Evolutionary conservation across 139 green algal genomes (phyloP).

Genomic region (Auxenochlorella pyrenoidosa): DNA sequence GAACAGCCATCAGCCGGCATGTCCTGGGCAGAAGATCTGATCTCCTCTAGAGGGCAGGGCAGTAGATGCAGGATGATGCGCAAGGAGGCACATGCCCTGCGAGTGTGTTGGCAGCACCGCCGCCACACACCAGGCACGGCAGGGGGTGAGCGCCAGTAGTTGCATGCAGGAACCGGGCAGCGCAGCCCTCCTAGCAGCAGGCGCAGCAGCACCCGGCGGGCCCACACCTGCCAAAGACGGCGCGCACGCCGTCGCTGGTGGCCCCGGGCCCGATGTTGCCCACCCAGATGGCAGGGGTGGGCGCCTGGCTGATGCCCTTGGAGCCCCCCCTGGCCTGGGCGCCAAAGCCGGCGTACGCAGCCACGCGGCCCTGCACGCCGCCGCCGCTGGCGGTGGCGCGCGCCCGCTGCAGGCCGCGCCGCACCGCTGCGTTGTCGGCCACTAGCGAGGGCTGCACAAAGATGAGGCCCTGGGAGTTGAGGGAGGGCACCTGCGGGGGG

Average conservation of each 20-base stretch:
- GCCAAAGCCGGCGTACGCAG: too few relatives aligned
- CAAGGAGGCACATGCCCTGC: too few relatives aligned
- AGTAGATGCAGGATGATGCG: too few relatives aligned
- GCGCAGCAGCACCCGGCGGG: too few relatives aligned
- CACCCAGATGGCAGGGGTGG: not conserved
- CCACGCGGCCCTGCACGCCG: not conserved
- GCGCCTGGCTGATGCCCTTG: not conserved
- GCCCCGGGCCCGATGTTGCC: not conserved
- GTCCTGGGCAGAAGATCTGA: too few relatives aligned
- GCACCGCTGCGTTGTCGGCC: not conserved
- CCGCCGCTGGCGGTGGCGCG: too few relatives aligned
- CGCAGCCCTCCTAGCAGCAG: too few relatives aligned
- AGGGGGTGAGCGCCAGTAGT: too few relatives aligned
- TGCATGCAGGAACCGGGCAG: not conserved
- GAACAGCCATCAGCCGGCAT: too few relatives aligned
- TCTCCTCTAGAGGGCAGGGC: too few relatives aligned
- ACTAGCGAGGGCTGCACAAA: not conserved
- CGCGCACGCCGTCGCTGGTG: not conserved
- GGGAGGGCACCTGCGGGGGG: not conserved
- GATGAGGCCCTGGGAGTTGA: not conserved
- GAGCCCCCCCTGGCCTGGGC: not conserved
- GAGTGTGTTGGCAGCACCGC: too few relatives aligned
- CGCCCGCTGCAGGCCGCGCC: not conserved
- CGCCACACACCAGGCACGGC: not conserved
- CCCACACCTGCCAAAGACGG: not conserved